Percentiles rank a stretch among this genome's conserved stretches.
Evolutionary conservation across 495 filamentous ascomycete species (phyloP).

Genomic region (Podospora tetraspora): DNA sequence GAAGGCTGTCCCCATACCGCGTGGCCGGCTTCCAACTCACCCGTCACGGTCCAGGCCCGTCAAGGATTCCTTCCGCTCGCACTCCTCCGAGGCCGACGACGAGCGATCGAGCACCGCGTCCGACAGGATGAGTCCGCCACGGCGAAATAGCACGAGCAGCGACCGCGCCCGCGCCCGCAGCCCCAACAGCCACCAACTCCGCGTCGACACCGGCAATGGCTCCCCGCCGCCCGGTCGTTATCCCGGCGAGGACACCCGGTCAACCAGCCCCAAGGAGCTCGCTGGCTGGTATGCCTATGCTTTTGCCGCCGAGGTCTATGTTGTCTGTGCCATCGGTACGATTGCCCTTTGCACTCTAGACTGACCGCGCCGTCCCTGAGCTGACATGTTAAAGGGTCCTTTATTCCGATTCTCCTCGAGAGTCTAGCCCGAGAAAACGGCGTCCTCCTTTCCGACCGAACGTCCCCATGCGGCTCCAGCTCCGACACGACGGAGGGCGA

Average conservation of each 20-base stretch:
- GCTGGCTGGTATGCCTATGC: conserved; percentile 94
- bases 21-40: conserved; percentile 36
- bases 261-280: conserved; percentile 82
- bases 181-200: conserved; percentile 15
- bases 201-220: not conserved
- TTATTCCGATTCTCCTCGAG: conserved; percentile 94
- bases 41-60: conserved; percentile 39
- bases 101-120: conserved; percentile 42
- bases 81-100: conserved; percentile 58
- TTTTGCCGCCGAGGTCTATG: conserved; percentile 96
- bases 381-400: conserved; percentile 60
- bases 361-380: not conserved
- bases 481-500: conserved; percentile 32
- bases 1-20: conserved; percentile 14
- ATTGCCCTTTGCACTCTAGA: not conserved
- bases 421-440: conserved; percentile 88
- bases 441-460: conserved; percentile 69
- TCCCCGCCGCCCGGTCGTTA: conserved; percentile 43
- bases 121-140: conserved; percentile 22
- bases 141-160: conserved; percentile 14
- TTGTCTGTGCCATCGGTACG: conserved; percentile 60
- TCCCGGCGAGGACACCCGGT: conserved; percentile 77
- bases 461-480: conserved; percentile 58
- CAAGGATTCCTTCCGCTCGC: conserved; percentile 39
- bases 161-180: conserved; percentile 9